phyloP scores from a whole-genome alignment of 148 eudicot species.

The Cornus kousa region DNA sequence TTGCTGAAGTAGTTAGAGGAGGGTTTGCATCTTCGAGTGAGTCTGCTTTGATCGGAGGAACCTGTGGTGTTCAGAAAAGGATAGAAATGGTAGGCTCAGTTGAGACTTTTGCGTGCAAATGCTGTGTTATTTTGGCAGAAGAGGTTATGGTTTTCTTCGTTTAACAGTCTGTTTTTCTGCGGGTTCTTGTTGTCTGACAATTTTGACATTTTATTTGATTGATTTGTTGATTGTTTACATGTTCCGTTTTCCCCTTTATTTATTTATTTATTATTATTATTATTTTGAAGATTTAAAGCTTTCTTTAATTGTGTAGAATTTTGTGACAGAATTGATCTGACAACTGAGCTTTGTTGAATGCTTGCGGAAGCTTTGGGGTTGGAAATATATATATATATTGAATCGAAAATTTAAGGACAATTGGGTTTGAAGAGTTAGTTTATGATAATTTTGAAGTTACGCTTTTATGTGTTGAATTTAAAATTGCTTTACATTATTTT shows the following conservation, averaged over 20 bases:
- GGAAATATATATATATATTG: too few species aligned
- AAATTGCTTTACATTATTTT: neutral
- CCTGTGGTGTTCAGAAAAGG: neutral
- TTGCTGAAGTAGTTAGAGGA: neutral
- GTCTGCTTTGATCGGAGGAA: neutral
- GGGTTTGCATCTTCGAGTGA: neutral
- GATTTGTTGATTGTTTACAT: neutral
- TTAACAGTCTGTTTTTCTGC: neutral
- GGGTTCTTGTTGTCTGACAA: neutral
- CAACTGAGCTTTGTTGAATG: neutral
- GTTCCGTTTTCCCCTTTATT: too few species aligned
- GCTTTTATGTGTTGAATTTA: neutral
- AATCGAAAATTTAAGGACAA: too few species aligned
- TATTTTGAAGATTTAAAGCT: neutral
- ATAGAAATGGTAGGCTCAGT: conserved; percentile 12
- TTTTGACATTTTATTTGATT: neutral
- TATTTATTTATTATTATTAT: too few species aligned
- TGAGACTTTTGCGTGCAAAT: neutral
- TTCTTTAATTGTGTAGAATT: neutral
- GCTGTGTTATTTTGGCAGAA: neutral
- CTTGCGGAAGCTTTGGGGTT: neutral
- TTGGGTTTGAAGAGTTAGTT: neutral
- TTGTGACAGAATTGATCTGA: neutral
- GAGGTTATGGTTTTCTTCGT: neutral
- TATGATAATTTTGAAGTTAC: too few species aligned